Evolutionary conservation across 352 stramenopile species (phyloP), one percentile per base, ranked within the genome.

Genomic region (Elongisporangium undulatum): DNA sequence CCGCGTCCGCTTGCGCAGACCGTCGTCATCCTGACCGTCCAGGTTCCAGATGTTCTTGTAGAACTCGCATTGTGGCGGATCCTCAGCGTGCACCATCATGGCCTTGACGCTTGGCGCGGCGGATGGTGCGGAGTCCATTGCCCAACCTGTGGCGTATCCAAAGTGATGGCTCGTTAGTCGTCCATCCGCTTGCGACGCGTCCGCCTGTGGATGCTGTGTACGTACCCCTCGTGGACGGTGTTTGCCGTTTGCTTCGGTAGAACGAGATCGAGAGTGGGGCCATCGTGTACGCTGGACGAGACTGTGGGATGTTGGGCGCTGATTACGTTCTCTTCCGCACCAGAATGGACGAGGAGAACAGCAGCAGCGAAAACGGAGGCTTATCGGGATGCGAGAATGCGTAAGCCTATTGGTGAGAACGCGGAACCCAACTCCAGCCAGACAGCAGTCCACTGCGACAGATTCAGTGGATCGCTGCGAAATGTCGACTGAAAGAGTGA

Each of bases 41-140:
- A 60, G 50, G 12, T 67, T 67, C 77, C 77, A 87, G 54, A 87
- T 87, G 54, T 87, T 87, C 55, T 66, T 61, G 68, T 85, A 87
- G 53, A 87, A 87, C 52, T 87, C 77, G 58, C 63, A 72, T 4
- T 66, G 68, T 38, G 79, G 62, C 48, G 59, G 62, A 59, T 81
- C 78, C 48, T 70, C 72, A 52, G 63, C 54, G 48, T 24, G n/a
- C 39, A 67, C 64, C 10, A 75, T 57, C 51, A 79, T 75, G 20
- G 48, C 50, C 45, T 59, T 51, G 10, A 64, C 41, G 24, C 64
- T 65, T 29, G 53, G 51, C 6, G 49, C 50, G 21, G 50, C 49
- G 17, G 7, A 24, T 7, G 49, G 24, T 34, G 59, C 52, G 13
- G 24, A 24, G 8, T 45, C 12, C 34, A 45, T 45, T 45, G 34